Evolutionary conservation across 495 filamentous ascomycete species (phyloP), one percentile per base, ranked within the genome.

Genomic region (Penicillium ochrochloron): DNA sequence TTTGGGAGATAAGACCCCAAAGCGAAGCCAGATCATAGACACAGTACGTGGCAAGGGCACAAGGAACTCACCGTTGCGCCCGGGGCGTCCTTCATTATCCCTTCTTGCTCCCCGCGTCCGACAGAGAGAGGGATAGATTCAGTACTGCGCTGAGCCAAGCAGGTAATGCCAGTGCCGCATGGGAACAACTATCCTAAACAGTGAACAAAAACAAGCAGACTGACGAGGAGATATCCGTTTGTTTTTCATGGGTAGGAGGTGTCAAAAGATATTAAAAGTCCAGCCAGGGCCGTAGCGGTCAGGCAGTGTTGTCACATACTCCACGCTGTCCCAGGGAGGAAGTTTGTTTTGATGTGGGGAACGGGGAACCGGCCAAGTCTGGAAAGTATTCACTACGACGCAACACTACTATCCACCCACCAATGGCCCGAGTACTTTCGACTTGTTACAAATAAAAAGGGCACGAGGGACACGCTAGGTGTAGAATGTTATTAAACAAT

Each of bases 271-370:
- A 56, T 56, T 34, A 34, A 34, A 56, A 34, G 53, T 56, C 53
- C 25, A 52, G 11, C 10, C 54, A 39, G 29, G n/a, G 21, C 44
- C 21, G 27, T 54, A 21, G 46, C 21, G 48, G 63, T 60, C 63
- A 44, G 57, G 60, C 70, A 27, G 70, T 73, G 66, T 73, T 73
- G 53, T 56, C 66, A 63, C 70, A 71, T 72, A 73, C 71, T 73
- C 68, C 66, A 64, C 66, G 68, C 68, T 67, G 67, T 55, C 68
- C 70, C 57, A 72, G 63, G 70, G 67, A 46, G 65, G 62, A 72
- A 68, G 70, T 73, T 73, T 73, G 69, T 72, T 71, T 62, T 73
- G 66, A 54, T 54, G 51, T 54, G 51, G 51, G 23, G 29, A 53
- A 29, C 0, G 15, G 31, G 31, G 31, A 48, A 27, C 37, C 37